phyloP scores from a whole-genome alignment of 2,329 filamentous ascomycete species.

The Lasiodiplodia sp. region DNA sequence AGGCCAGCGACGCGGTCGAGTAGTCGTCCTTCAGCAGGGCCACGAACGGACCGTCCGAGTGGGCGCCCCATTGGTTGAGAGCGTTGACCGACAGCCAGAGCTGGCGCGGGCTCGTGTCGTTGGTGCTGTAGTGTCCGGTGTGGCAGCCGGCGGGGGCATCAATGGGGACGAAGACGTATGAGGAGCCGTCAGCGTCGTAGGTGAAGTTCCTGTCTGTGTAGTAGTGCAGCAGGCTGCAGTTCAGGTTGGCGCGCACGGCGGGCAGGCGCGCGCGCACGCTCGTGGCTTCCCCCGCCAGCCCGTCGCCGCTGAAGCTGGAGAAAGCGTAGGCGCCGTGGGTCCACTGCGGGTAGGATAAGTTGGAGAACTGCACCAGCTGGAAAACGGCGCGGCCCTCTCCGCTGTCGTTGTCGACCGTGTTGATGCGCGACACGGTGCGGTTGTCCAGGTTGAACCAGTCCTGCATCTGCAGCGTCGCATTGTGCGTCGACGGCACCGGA shows the following conservation, averaged over 20 bases:
- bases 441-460: neutral
- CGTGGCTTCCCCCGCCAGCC: neutral
- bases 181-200: neutral
- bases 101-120: neutral
- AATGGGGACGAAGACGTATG: neutral
- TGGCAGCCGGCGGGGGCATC: neutral
- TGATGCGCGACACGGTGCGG: neutral
- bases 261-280: neutral
- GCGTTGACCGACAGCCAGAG: neutral
- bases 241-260: neutral
- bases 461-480: neutral
- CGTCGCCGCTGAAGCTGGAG: neutral
- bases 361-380: neutral
- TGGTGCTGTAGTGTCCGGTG: neutral
- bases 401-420: neutral
- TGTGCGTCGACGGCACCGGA: neutral
- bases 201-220: neutral
- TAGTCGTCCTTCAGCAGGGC: neutral
- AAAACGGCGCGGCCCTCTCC: neutral
- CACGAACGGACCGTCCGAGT: neutral
- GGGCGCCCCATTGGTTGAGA: neutral
- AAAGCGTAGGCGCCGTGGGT: neutral
- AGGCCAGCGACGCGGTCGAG: neutral
- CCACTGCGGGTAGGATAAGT: neutral
- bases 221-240: neutral